Evolutionary conservation across 495 filamentous ascomycete genomes (phyloP).

Genomic region (Aspergillus baeticus): DNA sequence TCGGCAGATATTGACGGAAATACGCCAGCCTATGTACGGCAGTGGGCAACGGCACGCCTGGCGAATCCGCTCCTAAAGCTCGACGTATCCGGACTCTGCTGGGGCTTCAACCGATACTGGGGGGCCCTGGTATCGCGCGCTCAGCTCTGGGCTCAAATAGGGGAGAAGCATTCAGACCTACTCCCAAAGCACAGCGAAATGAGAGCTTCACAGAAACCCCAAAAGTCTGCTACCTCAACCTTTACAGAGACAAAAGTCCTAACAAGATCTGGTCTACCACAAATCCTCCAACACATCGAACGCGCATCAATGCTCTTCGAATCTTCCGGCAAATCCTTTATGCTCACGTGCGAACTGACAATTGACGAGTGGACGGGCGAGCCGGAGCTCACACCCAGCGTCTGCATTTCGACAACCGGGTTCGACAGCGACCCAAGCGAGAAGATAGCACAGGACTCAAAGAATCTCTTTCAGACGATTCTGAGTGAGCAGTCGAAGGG

Average conservation of each 20-base stretch:
- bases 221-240: not conserved
- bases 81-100: conserved; percentile 43
- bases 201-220: too few species aligned
- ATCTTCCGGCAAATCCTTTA: conserved; percentile 16
- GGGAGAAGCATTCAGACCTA: conserved; percentile 23
- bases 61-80: conserved; percentile 36
- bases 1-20: conserved; percentile 28
- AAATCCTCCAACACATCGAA: conserved; percentile 37
- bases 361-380: conserved; percentile 44
- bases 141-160: conserved; percentile 37
- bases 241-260: conserved; percentile 10
- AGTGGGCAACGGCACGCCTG: conserved; percentile 40
- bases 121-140: conserved; percentile 39
- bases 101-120: conserved; percentile 46
- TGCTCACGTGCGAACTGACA: conserved; percentile 33
- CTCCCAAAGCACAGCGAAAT: conserved; percentile 2
- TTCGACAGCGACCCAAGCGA: conserved; percentile 15
- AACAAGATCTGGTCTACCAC: conserved; percentile 27
- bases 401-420: conserved; percentile 31
- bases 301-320: conserved; percentile 41
- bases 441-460: conserved; percentile 38
- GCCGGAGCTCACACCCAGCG: conserved; percentile 34
- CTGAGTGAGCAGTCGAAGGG: conserved; percentile 25
- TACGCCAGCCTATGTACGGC: conserved; percentile 33
- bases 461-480: conserved; percentile 40